Base-by-base conservation (phyloP, 495 filamentous ascomycete species). In the Darksidea phi region DNA sequence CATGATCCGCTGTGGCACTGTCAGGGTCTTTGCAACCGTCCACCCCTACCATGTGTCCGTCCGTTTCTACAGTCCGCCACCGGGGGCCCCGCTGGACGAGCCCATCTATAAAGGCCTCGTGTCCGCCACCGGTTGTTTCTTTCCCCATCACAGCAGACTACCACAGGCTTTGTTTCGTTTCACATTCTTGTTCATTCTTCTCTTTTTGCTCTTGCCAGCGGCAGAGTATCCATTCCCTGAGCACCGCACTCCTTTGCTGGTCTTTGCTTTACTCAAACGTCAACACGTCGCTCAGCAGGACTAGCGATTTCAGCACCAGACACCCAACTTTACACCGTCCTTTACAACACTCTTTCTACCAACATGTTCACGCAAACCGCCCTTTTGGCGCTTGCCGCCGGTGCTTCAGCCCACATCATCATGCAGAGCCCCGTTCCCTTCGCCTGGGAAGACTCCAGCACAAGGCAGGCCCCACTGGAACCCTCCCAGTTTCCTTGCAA, bases 401-500 rank as follows among this genome's bases (percentile, higher is more conserved):
- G 73, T 17, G 79, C 76, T 61, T 72, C 76, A 10, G 84, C 83
- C 10, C 93, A 97, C 71, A 86, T 95, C 78, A 75, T 80, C 25
- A 86, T 96, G 83, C 74, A 66, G 45, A 76, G 64, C 10, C 91
- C 91, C 0, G 73, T 78, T 37, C 89, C 90, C 2, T 94, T 82
- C 62, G 73, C 28, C 10, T 32, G 28, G 28, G 28, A 74, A 56
- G 72, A 71, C 48, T 63, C 63, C 57, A 71, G 53, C 2, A 75
- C 81, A 17, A 79, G 78, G 68, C 85, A 83, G 62, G 72, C 78
- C 3, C 90, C 91, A n/a, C 75, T 95, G 13, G 64, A 61, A 1
- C n/a, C 11, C 12, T 75, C 70, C 37, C 80, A 96, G 73, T 97
- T 84, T 71, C 92, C 93, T 0, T 97, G 93, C 82, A 88, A 94